Conservation (phyloP, 73 alveolate species). For the Uronychia setigera region DNA sequence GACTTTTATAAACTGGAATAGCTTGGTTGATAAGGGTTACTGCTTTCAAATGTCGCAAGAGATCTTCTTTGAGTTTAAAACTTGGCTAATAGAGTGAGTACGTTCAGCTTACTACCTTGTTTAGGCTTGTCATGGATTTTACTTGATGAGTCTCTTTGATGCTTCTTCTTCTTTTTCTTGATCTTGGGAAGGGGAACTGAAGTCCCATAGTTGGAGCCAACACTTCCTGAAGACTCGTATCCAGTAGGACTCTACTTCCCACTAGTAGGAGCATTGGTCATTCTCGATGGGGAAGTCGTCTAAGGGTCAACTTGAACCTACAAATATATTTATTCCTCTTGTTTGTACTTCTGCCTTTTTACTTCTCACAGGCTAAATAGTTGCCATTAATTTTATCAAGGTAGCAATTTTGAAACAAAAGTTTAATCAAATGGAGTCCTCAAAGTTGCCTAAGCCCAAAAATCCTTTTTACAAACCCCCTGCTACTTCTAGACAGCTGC, state of each 20-base stretch:
- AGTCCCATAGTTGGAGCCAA: neutral
- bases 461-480: too few relatives aligned
- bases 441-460: too few relatives aligned
- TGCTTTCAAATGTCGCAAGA: neutral
- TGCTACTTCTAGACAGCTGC: too few relatives aligned
- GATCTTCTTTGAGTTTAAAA: neutral
- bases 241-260: neutral
- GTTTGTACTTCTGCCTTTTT: too few relatives aligned
- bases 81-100: neutral
- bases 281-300: too few relatives aligned
- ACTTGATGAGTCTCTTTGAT: neutral
- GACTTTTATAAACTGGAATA: neutral
- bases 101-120: neutral
- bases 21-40: neutral
- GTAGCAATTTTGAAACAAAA: too few relatives aligned
- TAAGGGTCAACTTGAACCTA: too few relatives aligned
- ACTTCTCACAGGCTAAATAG: too few relatives aligned
- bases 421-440: too few relatives aligned
- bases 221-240: neutral
- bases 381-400: too few relatives aligned
- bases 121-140: neutral
- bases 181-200: neutral
- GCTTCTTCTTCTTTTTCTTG: neutral
- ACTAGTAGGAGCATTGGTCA: too few relatives aligned
- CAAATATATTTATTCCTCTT: too few relatives aligned